Percentiles rank a stretch among this genome's conserved stretches.
Conservation (phyloP, 2,329 filamentous ascomycete genomes). For the Rasamsonia emersonii region DNA sequence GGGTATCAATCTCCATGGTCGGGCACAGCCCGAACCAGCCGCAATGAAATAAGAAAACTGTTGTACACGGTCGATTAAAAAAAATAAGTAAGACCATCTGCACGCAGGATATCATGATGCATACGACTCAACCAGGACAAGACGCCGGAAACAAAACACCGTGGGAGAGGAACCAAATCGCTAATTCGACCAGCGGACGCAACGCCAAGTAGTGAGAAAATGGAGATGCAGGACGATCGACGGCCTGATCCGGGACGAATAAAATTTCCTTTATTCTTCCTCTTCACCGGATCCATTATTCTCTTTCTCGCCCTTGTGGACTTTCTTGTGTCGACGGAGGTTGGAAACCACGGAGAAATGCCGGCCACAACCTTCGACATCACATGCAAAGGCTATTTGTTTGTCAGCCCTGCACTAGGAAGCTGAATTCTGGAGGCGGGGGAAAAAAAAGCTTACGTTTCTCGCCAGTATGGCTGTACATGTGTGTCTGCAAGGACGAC, state of each 20-base stretch:
- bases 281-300: slow-evolving; percentile 29
- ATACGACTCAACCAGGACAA: slow-evolving; percentile 6
- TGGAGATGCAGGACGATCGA: slow-evolving; percentile 11
- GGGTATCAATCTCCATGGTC: slow-evolving; percentile 17
- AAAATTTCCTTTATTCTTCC: slow-evolving; percentile 25
- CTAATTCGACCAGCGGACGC: slow-evolving; percentile 4
- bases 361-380: slow-evolving; percentile 87
- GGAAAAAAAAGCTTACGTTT: slow-evolving; percentile 67
- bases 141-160: slow-evolving; percentile 9
- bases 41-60: slow-evolving; percentile 12
- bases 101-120: slow-evolving; percentile 11
- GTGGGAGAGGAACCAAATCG: slow-evolving; percentile 2
- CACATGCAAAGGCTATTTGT: slow-evolving; percentile 75
- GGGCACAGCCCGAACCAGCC: slow-evolving; percentile 15
- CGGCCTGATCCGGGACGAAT: slow-evolving; percentile 2
- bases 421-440: neutral
- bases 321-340: slow-evolving; percentile 85
- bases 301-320: slow-evolving; percentile 64
- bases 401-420: neutral
- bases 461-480: slow-evolving; percentile 97
- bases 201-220: slow-evolving; percentile 6
- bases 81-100: slow-evolving; percentile 8
- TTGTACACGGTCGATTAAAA: slow-evolving; percentile 8
- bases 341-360: slow-evolving; percentile 98
- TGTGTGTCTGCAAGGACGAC: slow-evolving; percentile 90